phyloP scores from a whole-genome alignment of 257 asterid genomes.

The Solanum pennellii region DNA sequence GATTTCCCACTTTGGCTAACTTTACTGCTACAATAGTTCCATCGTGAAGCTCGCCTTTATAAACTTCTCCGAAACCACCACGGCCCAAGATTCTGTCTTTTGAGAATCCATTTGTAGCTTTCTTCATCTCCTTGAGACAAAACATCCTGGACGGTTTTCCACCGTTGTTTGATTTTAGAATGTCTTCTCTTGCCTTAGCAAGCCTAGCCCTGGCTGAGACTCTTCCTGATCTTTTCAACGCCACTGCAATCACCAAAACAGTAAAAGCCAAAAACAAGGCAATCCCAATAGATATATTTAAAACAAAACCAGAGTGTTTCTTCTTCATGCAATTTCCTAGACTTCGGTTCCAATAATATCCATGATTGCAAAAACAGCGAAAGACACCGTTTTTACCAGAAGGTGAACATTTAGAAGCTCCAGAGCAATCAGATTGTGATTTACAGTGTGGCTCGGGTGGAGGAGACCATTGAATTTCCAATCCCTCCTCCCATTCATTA shows the following conservation, averaged over 20 bases:
- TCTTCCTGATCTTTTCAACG: slow-evolving; percentile 3
- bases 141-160: slow-evolving; percentile 22
- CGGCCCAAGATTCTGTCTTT: slow-evolving; percentile 20
- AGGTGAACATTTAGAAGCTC: slow-evolving; percentile 19
- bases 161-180: slow-evolving; percentile 17
- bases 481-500: slow-evolving; percentile 30
- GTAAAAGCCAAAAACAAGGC: neutral
- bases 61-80: slow-evolving; percentile 40
- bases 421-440: slow-evolving; percentile 23
- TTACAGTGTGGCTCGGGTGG: slow-evolving; percentile 34
- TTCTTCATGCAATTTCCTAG: slow-evolving; percentile 8
- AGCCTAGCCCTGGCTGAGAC: slow-evolving; percentile 8
- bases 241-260: slow-evolving; percentile 1
- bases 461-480: slow-evolving; percentile 32
- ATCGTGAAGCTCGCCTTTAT: slow-evolving; percentile 19
- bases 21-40: slow-evolving; percentile 24
- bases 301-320: slow-evolving; percentile 1
- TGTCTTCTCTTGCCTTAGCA: slow-evolving; percentile 26
- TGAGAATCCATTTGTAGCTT: slow-evolving; percentile 33
- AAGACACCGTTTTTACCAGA: neutral
- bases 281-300: slow-evolving; percentile 16
- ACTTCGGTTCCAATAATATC: slow-evolving; percentile 16
- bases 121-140: slow-evolving; percentile 22
- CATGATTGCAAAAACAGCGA: slow-evolving; percentile 19
- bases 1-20: slow-evolving; percentile 24